Evolutionary conservation across 2,329 filamentous ascomycete genomes (phyloP).

Genomic region (Pseudogymnoascus sp.): DNA sequence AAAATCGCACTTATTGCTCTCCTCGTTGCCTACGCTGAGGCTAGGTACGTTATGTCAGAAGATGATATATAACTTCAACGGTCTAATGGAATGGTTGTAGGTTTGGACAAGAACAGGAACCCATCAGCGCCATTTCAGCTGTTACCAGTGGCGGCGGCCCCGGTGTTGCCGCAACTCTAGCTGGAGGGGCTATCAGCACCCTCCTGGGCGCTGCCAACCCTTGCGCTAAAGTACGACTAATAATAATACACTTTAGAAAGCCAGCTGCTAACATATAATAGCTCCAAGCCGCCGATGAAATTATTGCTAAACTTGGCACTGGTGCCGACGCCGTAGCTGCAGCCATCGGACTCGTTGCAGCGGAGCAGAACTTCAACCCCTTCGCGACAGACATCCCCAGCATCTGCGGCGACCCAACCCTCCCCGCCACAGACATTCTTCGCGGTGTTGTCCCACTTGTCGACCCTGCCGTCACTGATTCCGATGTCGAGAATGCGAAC

Average conservation of each 20-base stretch:
- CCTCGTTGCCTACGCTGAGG: slow-evolving; percentile 24
- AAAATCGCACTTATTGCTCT: slow-evolving; percentile 21
- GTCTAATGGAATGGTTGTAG: slow-evolving; percentile 14
- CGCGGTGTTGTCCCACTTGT: slow-evolving; percentile 61
- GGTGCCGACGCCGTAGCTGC: slow-evolving; percentile 54
- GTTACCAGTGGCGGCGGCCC: slow-evolving; percentile 49
- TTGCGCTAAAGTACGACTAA: slow-evolving; percentile 48
- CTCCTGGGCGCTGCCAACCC: slow-evolving; percentile 59
- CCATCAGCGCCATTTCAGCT: slow-evolving; percentile 47
- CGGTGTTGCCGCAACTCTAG: slow-evolving; percentile 56
- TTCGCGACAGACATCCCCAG: slow-evolving; percentile 52
- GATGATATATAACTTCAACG: not conserved
- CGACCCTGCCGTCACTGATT: slow-evolving; percentile 54
- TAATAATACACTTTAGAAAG: not conserved
- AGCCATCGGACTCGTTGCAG: slow-evolving; percentile 55
- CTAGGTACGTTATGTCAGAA: slow-evolving; percentile 25
- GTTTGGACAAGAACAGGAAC: slow-evolving; percentile 59
- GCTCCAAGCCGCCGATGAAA: slow-evolving; percentile 57
- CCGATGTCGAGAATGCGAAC: slow-evolving; percentile 53
- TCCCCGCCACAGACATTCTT: slow-evolving; percentile 54
- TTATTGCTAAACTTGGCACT: slow-evolving; percentile 53
- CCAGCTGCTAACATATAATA: slow-evolving; percentile 25
- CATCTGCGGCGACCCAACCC: slow-evolving; percentile 55
- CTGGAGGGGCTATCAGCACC: slow-evolving; percentile 52
- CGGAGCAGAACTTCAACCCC: slow-evolving; percentile 69